Evolutionary conservation across 148 eudicot genomes (phyloP).

Genomic region (Bassia scoparia): DNA sequence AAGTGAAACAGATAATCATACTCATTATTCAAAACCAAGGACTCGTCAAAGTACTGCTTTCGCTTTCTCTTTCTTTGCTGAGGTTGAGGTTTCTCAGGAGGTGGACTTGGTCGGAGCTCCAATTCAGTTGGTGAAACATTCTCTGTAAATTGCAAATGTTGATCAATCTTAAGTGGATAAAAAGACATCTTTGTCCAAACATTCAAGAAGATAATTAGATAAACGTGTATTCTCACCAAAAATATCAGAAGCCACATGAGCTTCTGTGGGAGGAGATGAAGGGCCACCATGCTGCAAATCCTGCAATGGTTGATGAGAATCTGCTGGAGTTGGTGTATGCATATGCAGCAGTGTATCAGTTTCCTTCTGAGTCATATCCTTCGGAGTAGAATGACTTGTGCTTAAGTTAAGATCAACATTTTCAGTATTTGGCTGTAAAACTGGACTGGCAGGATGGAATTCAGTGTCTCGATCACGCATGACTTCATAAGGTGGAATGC

Average conservation of each 20-base stretch:
- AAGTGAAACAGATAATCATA: slow-evolving; percentile 29
- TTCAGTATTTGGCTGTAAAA: slow-evolving; percentile 24
- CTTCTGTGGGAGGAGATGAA: slow-evolving; percentile 30
- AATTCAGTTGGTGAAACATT: slow-evolving; percentile 34
- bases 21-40: slow-evolving; percentile 51
- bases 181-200: background rate
- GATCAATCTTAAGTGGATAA: background rate
- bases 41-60: slow-evolving; percentile 44
- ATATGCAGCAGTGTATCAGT: slow-evolving; percentile 22
- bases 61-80: slow-evolving; percentile 40
- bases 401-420: slow-evolving; percentile 31
- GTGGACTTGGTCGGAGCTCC: slow-evolving; percentile 43
- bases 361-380: slow-evolving; percentile 31
- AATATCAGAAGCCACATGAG: slow-evolving; percentile 24
- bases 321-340: slow-evolving; percentile 23
- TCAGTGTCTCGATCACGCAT: slow-evolving; percentile 45
- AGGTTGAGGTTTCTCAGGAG: slow-evolving; percentile 36
- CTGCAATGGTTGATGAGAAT: slow-evolving; percentile 30
- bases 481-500: slow-evolving; percentile 34
- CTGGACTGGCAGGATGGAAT: slow-evolving; percentile 14
- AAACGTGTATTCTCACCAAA: slow-evolving; percentile 40
- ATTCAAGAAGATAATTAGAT: slow-evolving; percentile 7
- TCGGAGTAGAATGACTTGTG: slow-evolving; percentile 24
- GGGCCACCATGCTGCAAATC: slow-evolving; percentile 30
- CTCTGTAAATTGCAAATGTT: slow-evolving; percentile 30